Evolutionary conservation across 2,329 filamentous ascomycete genomes (phyloP), one percentile per base, ranked within the genome.

Genomic region (Talaromyces sp.): DNA sequence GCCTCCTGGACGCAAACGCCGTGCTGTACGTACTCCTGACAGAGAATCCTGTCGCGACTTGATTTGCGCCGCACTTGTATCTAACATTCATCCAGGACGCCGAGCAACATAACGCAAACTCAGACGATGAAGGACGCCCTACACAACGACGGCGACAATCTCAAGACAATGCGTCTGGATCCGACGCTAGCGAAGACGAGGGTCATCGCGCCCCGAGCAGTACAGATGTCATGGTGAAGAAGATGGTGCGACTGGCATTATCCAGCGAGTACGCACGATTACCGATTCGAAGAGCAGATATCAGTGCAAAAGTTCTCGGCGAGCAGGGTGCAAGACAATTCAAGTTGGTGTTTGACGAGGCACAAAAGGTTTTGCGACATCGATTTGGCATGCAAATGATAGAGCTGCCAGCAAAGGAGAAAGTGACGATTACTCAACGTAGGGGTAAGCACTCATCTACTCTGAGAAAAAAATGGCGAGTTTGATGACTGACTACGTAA

Each of bases 371-470:
- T 69, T 81, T 99, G 43, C 82, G 84, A 58, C 80, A 80, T 1
- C 84, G 89, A 1, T 98, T 97, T 78, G 95, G 95, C n/a, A 97
- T 98, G 93, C 86, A 93, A 75, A 86, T 99, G 83, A 84, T 87
- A 3, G 93, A 97, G 78, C 82, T 98, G 59, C 93, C 95, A 0
- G 82, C 85, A 1, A 86, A 86, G 72, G 94, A 97, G 73, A 96
- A 93, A 77, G 85, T 91, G 58, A 92, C 92, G 0, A 79, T 97
- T 38, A 88, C 88, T 66, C 91, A 96, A 74, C 87, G 92, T 71
- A 89, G 91, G 83, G 91, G 90, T 89, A 79, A 67, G 80, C 22
- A 73, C 63, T 43, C 10, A 29, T 19, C 2, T 31, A 54, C 15
- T 53, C 49, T 27, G 3, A 31, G 3, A 7, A 31, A 3, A 3